These are phyloP conservation scores for Haplosporangium sp. DNA, from an alignment of 371 early-diverging fungal species.

Conservation along the genomic window DNA sequence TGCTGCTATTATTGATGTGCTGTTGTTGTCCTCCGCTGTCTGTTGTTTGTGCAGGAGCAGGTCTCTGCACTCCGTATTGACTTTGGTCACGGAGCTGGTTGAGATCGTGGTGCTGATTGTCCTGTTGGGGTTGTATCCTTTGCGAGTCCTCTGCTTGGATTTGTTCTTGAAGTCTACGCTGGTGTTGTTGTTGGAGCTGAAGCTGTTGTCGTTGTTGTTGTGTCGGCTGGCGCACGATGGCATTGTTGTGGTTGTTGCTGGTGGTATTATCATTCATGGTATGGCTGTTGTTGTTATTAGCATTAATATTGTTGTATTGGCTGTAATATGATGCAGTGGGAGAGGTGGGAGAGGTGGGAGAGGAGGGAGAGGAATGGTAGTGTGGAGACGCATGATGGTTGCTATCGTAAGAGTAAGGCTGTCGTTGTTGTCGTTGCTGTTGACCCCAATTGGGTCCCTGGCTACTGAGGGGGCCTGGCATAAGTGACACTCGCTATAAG, in stretches of 20 bases:
- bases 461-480: slow-evolving; percentile 8
- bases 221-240: slow-evolving; percentile 12
- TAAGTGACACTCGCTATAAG: slow-evolving; percentile 19
- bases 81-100: not conserved
- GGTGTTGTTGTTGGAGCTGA: slow-evolving; percentile 17
- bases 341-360: not conserved
- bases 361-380: not conserved
- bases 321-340: not conserved
- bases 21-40: not conserved
- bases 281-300: slow-evolving; percentile 4
- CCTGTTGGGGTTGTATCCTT: slow-evolving; percentile 19
- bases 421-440: slow-evolving; percentile 3
- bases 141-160: slow-evolving; percentile 33
- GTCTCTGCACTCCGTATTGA: not conserved
- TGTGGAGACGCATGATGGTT: not conserved
- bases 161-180: slow-evolving; percentile 30
- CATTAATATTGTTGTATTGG: not conserved
- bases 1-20: not conserved
- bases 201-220: slow-evolving; percentile 18
- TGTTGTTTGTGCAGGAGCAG: slow-evolving; percentile 1
- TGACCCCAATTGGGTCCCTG: slow-evolving; percentile 4
- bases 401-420: not conserved
- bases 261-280: slow-evolving; percentile 11
- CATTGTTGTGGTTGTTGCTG: not conserved
- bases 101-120: slow-evolving; percentile 1